Conservation (phyloP, 306 rosid species). For the Crataegus laevigata region DNA sequence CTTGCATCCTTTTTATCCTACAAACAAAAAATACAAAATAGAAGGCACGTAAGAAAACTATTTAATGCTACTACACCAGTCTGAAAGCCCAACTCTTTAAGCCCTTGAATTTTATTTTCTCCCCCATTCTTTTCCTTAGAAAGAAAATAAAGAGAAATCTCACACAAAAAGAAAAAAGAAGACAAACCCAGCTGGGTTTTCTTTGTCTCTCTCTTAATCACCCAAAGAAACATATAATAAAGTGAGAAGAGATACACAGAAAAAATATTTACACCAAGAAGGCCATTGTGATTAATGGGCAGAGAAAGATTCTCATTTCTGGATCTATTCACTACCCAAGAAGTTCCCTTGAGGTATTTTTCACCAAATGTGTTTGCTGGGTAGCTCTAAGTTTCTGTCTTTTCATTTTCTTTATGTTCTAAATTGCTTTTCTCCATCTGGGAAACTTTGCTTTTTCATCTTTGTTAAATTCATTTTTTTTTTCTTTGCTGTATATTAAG, state of each 20-base stretch:
- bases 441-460: conserved; percentile 15
- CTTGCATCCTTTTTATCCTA: too few species aligned
- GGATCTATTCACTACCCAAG: conserved; percentile 99
- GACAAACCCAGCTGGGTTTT: conserved; percentile 31
- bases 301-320: conserved; percentile 79
- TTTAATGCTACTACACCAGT: not conserved
- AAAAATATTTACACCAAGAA: conserved; percentile 20
- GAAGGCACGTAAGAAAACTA: too few species aligned
- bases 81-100: not conserved
- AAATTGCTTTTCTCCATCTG: conserved; percentile 19
- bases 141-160: not conserved
- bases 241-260: conserved; percentile 21
- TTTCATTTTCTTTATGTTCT: not conserved
- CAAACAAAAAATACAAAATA: too few species aligned
- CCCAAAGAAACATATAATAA: conserved; percentile 52
- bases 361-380: conserved; percentile 38
- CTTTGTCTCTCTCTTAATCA: conserved; percentile 29
- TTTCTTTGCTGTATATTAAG: not conserved
- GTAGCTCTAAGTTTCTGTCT: not conserved
- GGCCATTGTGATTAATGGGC: conserved; percentile 86
- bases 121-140: not conserved
- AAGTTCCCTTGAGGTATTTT: conserved; percentile 84
- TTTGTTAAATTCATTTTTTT: not conserved
- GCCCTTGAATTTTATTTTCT: conserved; percentile 1
- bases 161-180: not conserved